These are phyloP conservation scores for Caloboletus firmus DNA, from an alignment of 1,284 basidiomycete genomes.

Conservation along the genomic window DNA sequence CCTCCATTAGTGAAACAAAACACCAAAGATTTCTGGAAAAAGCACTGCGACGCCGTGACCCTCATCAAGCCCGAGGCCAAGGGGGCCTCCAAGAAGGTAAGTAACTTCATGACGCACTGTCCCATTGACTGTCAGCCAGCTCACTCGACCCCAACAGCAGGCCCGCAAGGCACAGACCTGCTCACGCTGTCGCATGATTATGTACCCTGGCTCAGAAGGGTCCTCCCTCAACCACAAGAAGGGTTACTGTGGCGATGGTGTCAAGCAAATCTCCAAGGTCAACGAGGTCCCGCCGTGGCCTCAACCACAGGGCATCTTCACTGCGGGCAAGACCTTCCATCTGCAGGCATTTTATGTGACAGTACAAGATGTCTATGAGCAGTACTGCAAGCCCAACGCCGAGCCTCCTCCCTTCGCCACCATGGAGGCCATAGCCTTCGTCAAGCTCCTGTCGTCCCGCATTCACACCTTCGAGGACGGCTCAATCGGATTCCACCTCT, in stretches of 20 bases:
- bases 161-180: not conserved
- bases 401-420: not conserved
- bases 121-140: too few species aligned
- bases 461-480: not conserved
- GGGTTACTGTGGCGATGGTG: not conserved
- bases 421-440: not conserved
- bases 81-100: not conserved
- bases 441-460: not conserved
- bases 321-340: not conserved
- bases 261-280: not conserved
- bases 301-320: not conserved
- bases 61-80: not conserved
- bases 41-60: not conserved
- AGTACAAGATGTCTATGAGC: not conserved
- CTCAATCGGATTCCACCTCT: not conserved
- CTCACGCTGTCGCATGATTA: conserved; percentile 1
- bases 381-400: not conserved
- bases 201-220: conserved; percentile 1
- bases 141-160: not conserved
- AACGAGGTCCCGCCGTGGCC: not conserved
- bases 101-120: too few species aligned
- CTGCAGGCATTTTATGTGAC: not conserved
- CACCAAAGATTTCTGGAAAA: not conserved
- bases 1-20: not conserved
- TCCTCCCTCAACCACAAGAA: conserved; percentile 1